phyloP scores from a whole-genome alignment of 495 filamentous ascomycete species.

The Penicillium flavigenum region DNA sequence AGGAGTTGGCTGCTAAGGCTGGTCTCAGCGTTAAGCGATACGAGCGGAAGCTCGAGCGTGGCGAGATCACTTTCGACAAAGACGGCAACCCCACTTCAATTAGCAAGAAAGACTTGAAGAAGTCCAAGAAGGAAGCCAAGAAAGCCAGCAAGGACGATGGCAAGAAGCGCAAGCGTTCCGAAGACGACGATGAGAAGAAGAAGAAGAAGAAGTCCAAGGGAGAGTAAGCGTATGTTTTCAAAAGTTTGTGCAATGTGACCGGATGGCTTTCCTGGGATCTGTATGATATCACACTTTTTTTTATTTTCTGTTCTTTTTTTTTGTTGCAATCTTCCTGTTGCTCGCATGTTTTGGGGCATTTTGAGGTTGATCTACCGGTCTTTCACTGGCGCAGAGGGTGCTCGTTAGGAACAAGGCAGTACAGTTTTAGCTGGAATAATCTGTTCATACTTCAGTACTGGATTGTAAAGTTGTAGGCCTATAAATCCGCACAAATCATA shows the following conservation, averaged over 20 bases:
- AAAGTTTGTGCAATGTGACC: slow-evolving; percentile 35
- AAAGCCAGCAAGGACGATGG: slow-evolving; percentile 51
- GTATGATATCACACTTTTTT: slow-evolving; percentile 51
- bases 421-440: slow-evolving; percentile 36
- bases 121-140: slow-evolving; percentile 64
- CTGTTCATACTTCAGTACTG: slow-evolving; percentile 31
- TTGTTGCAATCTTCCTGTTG: slow-evolving; percentile 28
- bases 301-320: slow-evolving; percentile 30
- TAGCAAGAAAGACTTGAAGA: slow-evolving; percentile 77
- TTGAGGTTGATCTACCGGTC: slow-evolving; percentile 41
- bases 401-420: slow-evolving; percentile 39
- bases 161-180: slow-evolving; percentile 59
- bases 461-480: slow-evolving; percentile 7
- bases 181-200: slow-evolving; percentile 53
- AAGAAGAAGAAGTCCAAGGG: slow-evolving; percentile 61
- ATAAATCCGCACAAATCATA: background rate
- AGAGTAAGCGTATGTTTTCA: slow-evolving; percentile 37
- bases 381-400: slow-evolving; percentile 33
- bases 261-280: slow-evolving; percentile 39
- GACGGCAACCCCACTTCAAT: slow-evolving; percentile 60
- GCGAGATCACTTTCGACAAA: slow-evolving; percentile 59
- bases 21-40: slow-evolving; percentile 68
- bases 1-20: slow-evolving; percentile 57
- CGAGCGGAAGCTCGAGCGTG: slow-evolving; percentile 68
- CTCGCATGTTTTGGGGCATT: slow-evolving; percentile 48